Conservation (phyloP, 768 basidiomycete species). For the Tulasnella calospora region DNA sequence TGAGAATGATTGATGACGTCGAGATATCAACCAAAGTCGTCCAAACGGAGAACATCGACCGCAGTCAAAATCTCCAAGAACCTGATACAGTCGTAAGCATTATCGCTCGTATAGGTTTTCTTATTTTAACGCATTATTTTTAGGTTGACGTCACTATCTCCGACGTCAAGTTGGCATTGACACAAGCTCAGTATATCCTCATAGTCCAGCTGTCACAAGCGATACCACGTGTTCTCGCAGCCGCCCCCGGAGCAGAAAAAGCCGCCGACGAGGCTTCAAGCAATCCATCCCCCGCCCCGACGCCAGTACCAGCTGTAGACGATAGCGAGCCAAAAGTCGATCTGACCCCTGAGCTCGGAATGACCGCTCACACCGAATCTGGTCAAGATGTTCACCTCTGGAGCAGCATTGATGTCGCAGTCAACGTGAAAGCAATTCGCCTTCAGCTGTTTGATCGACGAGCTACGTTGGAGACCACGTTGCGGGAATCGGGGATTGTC, state of each 20-base stretch:
- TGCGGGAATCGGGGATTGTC: constrained; percentile 77
- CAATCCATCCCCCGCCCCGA: constrained; percentile 29
- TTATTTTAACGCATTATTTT: constrained; percentile 14
- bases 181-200: constrained; percentile 74
- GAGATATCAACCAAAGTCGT: constrained; percentile 44
- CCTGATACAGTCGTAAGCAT: constrained; percentile 70
- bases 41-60: constrained; percentile 45
- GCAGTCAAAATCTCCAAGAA: constrained; percentile 45
- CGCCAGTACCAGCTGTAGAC: constrained; percentile 26
- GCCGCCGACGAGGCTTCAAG: constrained; percentile 34
- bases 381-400: constrained; percentile 45
- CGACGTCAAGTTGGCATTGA: constrained; percentile 77
- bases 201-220: constrained; percentile 62
- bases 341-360: constrained; percentile 39
- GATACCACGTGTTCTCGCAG: constrained; percentile 60
- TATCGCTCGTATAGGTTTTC: constrained; percentile 4
- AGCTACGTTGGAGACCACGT: constrained; percentile 51
- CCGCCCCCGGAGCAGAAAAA: constrained; percentile 43
- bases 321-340: constrained; percentile 32
- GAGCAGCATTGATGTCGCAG: constrained; percentile 67
- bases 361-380: constrained; percentile 31
- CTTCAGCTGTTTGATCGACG: constrained; percentile 77
- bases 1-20: constrained; percentile 93
- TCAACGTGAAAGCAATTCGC: constrained; percentile 65
- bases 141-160: constrained; percentile 72